Evolutionary conservation across 768 basidiomycete species (phyloP).

Genomic region (Rhizopogon roseolus): DNA sequence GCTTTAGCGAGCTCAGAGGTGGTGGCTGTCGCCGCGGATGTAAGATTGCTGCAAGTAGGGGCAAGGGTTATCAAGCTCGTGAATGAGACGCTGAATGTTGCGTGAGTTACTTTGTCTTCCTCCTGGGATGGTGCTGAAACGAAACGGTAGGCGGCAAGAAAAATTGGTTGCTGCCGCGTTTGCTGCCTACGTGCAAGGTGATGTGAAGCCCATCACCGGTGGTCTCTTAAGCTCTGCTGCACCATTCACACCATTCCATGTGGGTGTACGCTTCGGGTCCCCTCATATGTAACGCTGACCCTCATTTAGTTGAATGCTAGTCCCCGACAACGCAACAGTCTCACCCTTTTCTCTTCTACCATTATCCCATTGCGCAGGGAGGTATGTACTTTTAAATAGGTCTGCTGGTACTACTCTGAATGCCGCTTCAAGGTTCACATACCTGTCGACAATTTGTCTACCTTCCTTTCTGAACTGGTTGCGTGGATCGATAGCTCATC

Average conservation of each 20-base stretch:
- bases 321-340: conserved; percentile 52
- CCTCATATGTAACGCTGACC: neutral
- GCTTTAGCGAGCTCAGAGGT: conserved; percentile 22
- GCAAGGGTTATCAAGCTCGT: conserved; percentile 66
- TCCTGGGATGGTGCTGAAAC: neutral
- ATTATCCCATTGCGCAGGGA: conserved; percentile 63
- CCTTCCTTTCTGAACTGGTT: conserved; percentile 51
- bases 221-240: conserved; percentile 41
- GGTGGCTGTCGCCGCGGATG: conserved; percentile 30
- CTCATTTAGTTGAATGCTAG: conserved; percentile 12
- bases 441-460: conserved; percentile 42
- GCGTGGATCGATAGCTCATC: conserved; percentile 53
- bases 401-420: neutral
- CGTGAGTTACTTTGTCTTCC: conserved; percentile 46
- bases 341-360: conserved; percentile 63
- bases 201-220: conserved; percentile 45
- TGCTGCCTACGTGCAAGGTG: conserved; percentile 36
- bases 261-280: conserved; percentile 21
- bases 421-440: conserved; percentile 41
- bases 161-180: conserved; percentile 42
- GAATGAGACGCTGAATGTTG: conserved; percentile 52
- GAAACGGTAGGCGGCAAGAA: conserved; percentile 51
- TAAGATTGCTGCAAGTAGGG: conserved; percentile 34
- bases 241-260: conserved; percentile 48
- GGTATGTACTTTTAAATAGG: conserved; percentile 31